Evolutionary conservation across 2,329 filamentous ascomycete genomes (phyloP).

Genomic region (Fusarium tjaetaba): DNA sequence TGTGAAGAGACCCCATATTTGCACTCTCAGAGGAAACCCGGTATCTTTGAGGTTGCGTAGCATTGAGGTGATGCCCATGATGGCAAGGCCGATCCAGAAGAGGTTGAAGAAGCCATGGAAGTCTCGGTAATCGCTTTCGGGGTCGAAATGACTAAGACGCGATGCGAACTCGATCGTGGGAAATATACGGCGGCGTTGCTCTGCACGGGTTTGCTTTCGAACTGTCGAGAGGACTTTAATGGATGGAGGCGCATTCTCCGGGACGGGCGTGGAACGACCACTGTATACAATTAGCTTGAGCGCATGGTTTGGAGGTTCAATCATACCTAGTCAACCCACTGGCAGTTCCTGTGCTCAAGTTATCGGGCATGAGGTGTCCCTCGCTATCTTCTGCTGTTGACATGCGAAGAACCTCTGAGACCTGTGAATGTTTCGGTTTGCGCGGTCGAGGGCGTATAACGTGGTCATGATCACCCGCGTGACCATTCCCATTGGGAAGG

Average conservation of each 20-base stretch:
- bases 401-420: constrained; percentile 55
- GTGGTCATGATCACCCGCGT: constrained; percentile 49
- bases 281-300: constrained; percentile 55
- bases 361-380: constrained; percentile 50
- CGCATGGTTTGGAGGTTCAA: neutral
- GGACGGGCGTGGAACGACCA: constrained; percentile 83
- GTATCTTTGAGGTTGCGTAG: constrained; percentile 94
- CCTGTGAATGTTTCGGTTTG: constrained; percentile 60
- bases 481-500: constrained; percentile 43
- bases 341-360: constrained; percentile 39
- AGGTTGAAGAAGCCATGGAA: constrained; percentile 98
- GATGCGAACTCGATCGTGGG: constrained; percentile 92
- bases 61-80: constrained; percentile 97
- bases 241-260: constrained; percentile 92
- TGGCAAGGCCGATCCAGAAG: constrained; percentile 96
- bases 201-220: constrained; percentile 82
- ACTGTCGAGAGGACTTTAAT: constrained; percentile 85
- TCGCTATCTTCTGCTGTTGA: constrained; percentile 49
- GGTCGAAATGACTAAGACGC: constrained; percentile 95
- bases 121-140: constrained; percentile 88
- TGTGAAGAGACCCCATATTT: constrained; percentile 89
- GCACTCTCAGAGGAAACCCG: constrained; percentile 82
- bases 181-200: constrained; percentile 86
- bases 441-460: constrained; percentile 61
- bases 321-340: constrained; percentile 59